phyloP scores from a whole-genome alignment of 345 rosid genomes.

The Brassica incana region DNA sequence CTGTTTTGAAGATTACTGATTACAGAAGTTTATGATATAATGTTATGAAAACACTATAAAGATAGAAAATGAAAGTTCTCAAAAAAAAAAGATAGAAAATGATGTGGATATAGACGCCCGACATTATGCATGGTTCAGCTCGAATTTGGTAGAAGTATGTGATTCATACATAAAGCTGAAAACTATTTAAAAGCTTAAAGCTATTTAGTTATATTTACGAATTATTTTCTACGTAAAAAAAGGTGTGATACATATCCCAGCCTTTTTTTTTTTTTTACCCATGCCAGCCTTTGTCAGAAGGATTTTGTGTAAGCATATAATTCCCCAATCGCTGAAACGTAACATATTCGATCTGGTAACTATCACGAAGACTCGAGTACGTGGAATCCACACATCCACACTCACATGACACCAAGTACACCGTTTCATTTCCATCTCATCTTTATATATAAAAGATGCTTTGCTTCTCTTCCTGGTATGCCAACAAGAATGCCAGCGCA shows the following conservation, averaged over 20 bases:
- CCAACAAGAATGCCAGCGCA: too few species aligned
- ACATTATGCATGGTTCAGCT: conserved; percentile 29
- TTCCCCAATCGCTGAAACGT: neutral
- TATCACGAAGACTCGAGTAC: conserved; percentile 14
- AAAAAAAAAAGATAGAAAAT: neutral
- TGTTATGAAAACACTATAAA: neutral
- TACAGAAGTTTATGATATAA: neutral
- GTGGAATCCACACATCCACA: conserved; percentile 29
- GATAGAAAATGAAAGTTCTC: neutral
- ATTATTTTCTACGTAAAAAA: conserved; percentile 3
- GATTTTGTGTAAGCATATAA: conserved; percentile 12
- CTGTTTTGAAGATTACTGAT: neutral
- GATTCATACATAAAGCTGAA: conserved; percentile 28
- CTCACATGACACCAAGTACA: conserved; percentile 10
- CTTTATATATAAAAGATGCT: too few species aligned
- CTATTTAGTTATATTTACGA: neutral
- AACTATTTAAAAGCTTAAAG: neutral
- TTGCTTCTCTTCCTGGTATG: too few species aligned
- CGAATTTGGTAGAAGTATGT: conserved; percentile 19
- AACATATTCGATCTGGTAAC: conserved; percentile 32
- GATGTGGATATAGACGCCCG: conserved; percentile 27
- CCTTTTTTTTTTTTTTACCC: too few species aligned
- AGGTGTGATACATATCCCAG: neutral
- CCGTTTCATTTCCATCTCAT: neutral
- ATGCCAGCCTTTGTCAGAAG: neutral